Base-by-base conservation (phyloP, 2,329 filamentous ascomycete species). In the Xylaria sp. region DNA sequence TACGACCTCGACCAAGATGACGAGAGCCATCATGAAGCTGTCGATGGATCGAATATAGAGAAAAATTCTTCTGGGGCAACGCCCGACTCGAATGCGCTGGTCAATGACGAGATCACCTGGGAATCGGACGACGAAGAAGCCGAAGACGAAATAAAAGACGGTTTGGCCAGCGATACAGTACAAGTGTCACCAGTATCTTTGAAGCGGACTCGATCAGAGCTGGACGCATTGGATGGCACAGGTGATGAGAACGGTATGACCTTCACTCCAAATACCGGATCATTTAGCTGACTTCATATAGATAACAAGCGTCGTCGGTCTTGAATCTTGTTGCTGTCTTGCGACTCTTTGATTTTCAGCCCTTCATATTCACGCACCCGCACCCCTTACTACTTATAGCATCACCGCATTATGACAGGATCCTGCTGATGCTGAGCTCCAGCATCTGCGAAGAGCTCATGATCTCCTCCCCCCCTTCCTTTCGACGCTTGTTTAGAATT, bases 261-360 rank as follows among this genome's bases (percentile, higher is more conserved):
- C 9, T 40, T 6, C 17, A 49, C 7, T 46, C 2, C 38, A 20
- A 26, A 51, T 40, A n/a, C 6, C 6, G 40, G n/a, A 44, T 17
- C 4, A 15, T 23, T 31, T 38, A 70, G 60, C 80, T 82, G 76
- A 83, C 73, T 62, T 7, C 15, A 28, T 46, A 66, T 73, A 80
- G 86, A 86, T 76, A 76, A 80, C 78, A 88, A 87, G 80, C 86
- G 86, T 74, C 83, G 82, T 76, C 85, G 86, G 66, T 82, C 82
- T 73, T 82, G 80, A 78, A 78, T 23, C 28, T 59, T 64, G 72
- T 71, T 71, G 68, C 65, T 46, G 71, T 48, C 9, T 38, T 42
- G 9, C 44, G 23, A 65, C 53, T 48, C 65, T 46, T 59, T 59
- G 44, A 56, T 57, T 68, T 62, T 54, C 54, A 4, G 62, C 23